Conservation (phyloP, 345 rosid species). For the Zanthoxylum bungeanum region DNA sequence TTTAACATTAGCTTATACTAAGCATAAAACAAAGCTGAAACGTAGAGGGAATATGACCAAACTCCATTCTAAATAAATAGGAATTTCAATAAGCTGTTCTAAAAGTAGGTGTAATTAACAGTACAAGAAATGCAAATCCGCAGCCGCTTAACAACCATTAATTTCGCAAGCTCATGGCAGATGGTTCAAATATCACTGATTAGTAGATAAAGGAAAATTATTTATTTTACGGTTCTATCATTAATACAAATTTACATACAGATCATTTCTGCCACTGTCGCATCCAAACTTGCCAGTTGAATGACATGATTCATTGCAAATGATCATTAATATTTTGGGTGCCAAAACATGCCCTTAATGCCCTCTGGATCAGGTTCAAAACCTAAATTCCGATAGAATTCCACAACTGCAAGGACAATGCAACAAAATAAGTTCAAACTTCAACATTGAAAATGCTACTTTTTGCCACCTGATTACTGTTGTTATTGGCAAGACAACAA, state of each 20-base stretch:
- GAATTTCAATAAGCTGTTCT: not conserved
- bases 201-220: not conserved
- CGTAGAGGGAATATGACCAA: not conserved
- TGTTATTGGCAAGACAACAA: not conserved
- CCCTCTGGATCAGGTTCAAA: constrained; percentile 98
- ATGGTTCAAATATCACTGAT: not conserved
- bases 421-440: not conserved
- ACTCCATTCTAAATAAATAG: not conserved
- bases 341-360: constrained; percentile 98
- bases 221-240: not conserved
- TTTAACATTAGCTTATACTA: too few relatives aligned
- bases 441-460: not conserved
- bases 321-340: constrained; percentile 52
- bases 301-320: not conserved
- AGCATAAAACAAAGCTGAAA: not conserved
- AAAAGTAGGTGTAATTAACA: not conserved
- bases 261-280: not conserved
- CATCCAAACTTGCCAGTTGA: constrained; percentile 15
- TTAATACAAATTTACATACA: not conserved
- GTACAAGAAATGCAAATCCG: not conserved
- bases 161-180: not conserved
- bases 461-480: not conserved
- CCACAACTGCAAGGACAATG: constrained; percentile 65
- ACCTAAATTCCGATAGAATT: constrained; percentile 87
- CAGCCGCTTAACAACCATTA: not conserved